Base-by-base conservation (phyloP, 1,284 basidiomycete genomes). In the Ustilago esculenta region DNA sequence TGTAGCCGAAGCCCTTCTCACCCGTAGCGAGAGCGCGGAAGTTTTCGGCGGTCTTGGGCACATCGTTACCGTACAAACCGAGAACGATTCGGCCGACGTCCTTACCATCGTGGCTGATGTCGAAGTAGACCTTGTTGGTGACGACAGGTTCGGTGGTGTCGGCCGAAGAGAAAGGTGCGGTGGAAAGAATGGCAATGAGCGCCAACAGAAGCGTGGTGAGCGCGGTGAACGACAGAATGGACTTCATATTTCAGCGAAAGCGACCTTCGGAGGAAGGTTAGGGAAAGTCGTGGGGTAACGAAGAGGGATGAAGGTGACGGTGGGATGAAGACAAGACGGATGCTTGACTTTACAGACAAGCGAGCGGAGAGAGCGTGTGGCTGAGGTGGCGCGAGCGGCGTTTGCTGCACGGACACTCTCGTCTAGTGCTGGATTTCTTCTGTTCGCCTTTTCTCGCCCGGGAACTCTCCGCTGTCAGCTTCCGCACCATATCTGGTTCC, bases 1-100 rank as follows among this genome's bases (percentile, higher is more conserved):
- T 86, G 85, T 89, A 90, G 15, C 89, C 88, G 67, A 85, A 87
- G 83, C 90, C 92, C 73, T 87, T 89, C 76, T 89, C 86, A 29
- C 77, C 75, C 33, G 72, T 73, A 29, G 73, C 72, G n/a, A 81
- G 73, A 11, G 68, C 66, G 17, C 77, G 72, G 64, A 81, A 81
- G 73, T 81, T 81, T 14, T 69, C 66, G 12, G 72, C 73, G 0
- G 81, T 82, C 43, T 59, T 71, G 40, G 81, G 81, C 4, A 75
- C 78, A 12, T 64, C 72, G 18, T 77, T 61, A 8, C 77, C 77
- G 45, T 75, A 81, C 6, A 81, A 55, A 30, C 79, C 77, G 11
- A 81, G 50, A 4, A 60, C 53, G 53, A 81, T 72, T 18, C 79
- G 73, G 5, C 79, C 80, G 12, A 79, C 52, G 18, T 68, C 58